These are phyloP conservation scores for Panaeolus papilionaceus DNA, from an alignment of 768 basidiomycete species.

Conservation along the genomic window DNA sequence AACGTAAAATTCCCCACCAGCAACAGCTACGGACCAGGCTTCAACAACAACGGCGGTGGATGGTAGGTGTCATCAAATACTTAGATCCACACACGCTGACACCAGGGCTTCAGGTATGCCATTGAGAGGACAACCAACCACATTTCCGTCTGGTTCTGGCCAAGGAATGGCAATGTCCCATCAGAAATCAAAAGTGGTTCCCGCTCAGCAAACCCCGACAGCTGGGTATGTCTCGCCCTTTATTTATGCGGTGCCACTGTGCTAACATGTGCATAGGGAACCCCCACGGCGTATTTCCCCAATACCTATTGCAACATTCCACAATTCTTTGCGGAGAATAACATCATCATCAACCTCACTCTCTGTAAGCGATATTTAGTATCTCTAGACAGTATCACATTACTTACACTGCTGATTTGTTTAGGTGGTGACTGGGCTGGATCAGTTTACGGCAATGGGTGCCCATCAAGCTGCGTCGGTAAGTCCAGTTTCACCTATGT, in stretches of 20 bases:
- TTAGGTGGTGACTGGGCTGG: slow-evolving; percentile 67
- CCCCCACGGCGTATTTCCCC: slow-evolving; percentile 67
- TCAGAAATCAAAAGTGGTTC: slow-evolving; percentile 50
- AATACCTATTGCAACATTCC: slow-evolving; percentile 61
- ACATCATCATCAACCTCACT: slow-evolving; percentile 73
- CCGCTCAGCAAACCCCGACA: slow-evolving; percentile 49
- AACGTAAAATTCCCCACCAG: slow-evolving; percentile 36
- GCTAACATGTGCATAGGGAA: slow-evolving; percentile 47
- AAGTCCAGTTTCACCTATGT: slow-evolving; percentile 31
- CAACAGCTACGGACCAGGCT: slow-evolving; percentile 60
- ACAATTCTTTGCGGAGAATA: slow-evolving; percentile 58
- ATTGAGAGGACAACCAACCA: slow-evolving; percentile 60
- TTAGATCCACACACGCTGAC: no score
- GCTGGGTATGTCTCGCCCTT: slow-evolving; percentile 49
- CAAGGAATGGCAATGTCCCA: slow-evolving; percentile 52
- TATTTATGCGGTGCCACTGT: neutral
- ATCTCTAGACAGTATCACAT: neutral
- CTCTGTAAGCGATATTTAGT: slow-evolving; percentile 54
- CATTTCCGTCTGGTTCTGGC: slow-evolving; percentile 81
- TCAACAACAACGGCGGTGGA: slow-evolving; percentile 65
- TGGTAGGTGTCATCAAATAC: slow-evolving; percentile 44
- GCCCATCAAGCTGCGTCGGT: slow-evolving; percentile 64
- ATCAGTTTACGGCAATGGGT: slow-evolving; percentile 50
- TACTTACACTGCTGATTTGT: neutral
- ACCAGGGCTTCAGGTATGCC: slow-evolving; percentile 52